Conservation (phyloP, 2,329 filamentous ascomycete species). For the Alternaria longipes region DNA sequence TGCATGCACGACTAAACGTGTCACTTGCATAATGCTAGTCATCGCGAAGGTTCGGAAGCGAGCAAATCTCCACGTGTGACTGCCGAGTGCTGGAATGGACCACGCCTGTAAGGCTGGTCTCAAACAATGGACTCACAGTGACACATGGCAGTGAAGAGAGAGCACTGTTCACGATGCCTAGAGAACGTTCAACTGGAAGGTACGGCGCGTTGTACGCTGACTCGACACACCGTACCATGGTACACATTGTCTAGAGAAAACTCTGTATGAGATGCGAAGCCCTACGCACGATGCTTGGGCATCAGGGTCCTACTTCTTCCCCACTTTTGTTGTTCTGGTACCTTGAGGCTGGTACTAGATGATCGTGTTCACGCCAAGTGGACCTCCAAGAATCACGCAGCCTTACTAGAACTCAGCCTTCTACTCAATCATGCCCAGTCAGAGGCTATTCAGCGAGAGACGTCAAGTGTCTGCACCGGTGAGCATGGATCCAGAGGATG, state of each 20-base stretch:
- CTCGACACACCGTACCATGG: slow-evolving; percentile 5
- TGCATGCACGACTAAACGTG: slow-evolving; percentile 5
- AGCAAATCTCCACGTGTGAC: slow-evolving; percentile 4
- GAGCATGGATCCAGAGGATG: slow-evolving; percentile 8
- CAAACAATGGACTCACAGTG: slow-evolving; percentile 1
- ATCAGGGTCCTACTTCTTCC: slow-evolving; percentile 8
- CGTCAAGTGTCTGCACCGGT: slow-evolving; percentile 10
- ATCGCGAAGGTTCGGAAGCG: slow-evolving; percentile 8
- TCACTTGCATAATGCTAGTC: slow-evolving; percentile 14
- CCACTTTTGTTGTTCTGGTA: slow-evolving; percentile 6
- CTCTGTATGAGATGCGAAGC: slow-evolving; percentile 4
- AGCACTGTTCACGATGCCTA: not conserved
- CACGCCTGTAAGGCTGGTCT: not conserved
- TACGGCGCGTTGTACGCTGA: slow-evolving; percentile 5
- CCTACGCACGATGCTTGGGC: not conserved
- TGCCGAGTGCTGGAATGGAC: not conserved
- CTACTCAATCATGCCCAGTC: slow-evolving; percentile 8
- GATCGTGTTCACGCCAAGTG: slow-evolving; percentile 8
- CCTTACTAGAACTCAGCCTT: slow-evolving; percentile 3
- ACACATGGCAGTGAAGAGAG: not conserved
- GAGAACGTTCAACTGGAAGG: not conserved
- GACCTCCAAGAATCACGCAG: not conserved
- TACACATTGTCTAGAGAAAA: not conserved
- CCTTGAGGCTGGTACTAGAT: slow-evolving; percentile 11
- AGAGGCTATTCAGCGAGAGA: not conserved